These are phyloP conservation scores for Persicaria tinctoria DNA, from an alignment of 148 eudicot species.

Conservation along the genomic window DNA sequence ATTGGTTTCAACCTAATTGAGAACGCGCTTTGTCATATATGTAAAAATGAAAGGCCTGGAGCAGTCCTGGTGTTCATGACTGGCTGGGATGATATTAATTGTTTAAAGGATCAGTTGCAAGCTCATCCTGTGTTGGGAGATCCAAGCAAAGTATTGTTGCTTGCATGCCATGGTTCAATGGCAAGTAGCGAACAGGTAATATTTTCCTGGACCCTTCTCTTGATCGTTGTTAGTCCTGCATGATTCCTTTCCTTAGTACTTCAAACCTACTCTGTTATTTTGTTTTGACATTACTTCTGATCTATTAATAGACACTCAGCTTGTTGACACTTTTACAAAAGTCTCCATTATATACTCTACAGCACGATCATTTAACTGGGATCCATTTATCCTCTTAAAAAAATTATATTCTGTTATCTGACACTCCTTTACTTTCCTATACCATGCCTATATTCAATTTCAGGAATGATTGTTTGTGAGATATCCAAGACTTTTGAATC, in stretches of 20 bases:
- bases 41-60: conserved; percentile 81
- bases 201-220: not conserved
- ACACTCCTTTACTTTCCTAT: not conserved
- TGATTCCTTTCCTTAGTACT: not conserved
- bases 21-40: conserved; percentile 72
- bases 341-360: not conserved
- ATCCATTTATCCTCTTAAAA: not conserved
- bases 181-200: conserved; percentile 91
- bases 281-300: not conserved
- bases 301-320: not conserved
- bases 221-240: not conserved
- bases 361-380: not conserved
- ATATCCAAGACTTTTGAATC: not conserved
- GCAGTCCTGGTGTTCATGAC: conserved; percentile 97
- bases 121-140: conserved; percentile 90
- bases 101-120: conserved; percentile 88
- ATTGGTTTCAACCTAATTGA: conserved; percentile 96
- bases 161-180: conserved; percentile 99
- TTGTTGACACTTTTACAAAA: not conserved
- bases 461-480: not conserved
- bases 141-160: conserved; percentile 73
- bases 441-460: not conserved
- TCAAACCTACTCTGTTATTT: not conserved
- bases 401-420: not conserved
- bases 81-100: conserved; percentile 98